Evolutionary conservation across 768 basidiomycete genomes (phyloP).

Genomic region (Chalciporus piperatus): DNA sequence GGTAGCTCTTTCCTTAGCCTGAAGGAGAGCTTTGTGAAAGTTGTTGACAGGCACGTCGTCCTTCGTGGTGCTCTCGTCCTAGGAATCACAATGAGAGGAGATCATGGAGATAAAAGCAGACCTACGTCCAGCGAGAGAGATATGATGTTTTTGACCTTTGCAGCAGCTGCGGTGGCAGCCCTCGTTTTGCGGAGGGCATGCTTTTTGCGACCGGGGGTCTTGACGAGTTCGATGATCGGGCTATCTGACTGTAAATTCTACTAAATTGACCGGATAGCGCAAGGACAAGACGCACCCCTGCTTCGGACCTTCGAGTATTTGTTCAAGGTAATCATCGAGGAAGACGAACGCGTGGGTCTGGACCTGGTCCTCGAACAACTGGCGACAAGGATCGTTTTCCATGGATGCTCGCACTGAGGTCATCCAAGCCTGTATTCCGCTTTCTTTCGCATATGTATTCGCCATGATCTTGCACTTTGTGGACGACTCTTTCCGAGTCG

Average conservation of each 20-base stretch:
- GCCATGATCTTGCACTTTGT: conserved; percentile 7
- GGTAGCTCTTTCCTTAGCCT: conserved; percentile 27
- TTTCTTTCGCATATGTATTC: conserved; percentile 7
- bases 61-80: conserved; percentile 37
- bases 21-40: conserved; percentile 46
- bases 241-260: conserved; percentile 34
- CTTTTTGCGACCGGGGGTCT: conserved; percentile 79
- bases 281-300: conserved; percentile 50
- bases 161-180: conserved; percentile 36
- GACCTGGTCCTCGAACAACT: conserved; percentile 69
- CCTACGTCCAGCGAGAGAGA: conserved; percentile 48
- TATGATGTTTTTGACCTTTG: conserved; percentile 43
- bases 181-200: conserved; percentile 50
- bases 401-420: conserved; percentile 64
- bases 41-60: conserved; percentile 45
- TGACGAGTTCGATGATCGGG: conserved; percentile 74
- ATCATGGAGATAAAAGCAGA: background rate
- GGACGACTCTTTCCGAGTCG: background rate
- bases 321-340: conserved; percentile 74
- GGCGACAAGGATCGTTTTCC: conserved; percentile 68
- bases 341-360: conserved; percentile 76
- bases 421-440: conserved; percentile 68
- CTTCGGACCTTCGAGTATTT: conserved; percentile 61
- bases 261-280: background rate
- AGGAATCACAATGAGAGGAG: conserved; percentile 9